Percentiles rank a stretch among this genome's conserved stretches.
Evolutionary conservation across 2,329 filamentous ascomycete species (phyloP).

Genomic region (Colletotrichum ledebouriae): DNA sequence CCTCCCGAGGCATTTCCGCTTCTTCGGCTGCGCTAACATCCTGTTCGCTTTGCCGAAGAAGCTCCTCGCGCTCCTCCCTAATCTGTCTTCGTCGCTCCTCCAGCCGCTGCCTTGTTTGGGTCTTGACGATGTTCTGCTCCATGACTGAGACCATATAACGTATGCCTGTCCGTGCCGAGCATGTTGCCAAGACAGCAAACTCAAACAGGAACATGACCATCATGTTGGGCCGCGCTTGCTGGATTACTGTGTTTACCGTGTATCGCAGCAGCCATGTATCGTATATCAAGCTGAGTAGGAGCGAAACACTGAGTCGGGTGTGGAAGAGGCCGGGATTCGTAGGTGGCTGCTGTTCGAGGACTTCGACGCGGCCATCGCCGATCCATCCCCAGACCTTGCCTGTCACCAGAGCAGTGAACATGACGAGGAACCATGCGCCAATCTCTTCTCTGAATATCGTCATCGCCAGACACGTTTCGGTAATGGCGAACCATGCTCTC

Average conservation of each 20-base stretch:
- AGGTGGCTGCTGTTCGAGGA: conserved; percentile 94
- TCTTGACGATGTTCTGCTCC: conserved; percentile 80
- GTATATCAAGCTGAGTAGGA: conserved; percentile 84
- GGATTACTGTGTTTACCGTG: conserved; percentile 84
- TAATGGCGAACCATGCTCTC: conserved; percentile 97
- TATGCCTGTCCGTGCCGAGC: conserved; percentile 81
- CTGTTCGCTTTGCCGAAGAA: conserved; percentile 63
- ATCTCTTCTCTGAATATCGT: conserved; percentile 97
- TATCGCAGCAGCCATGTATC: conserved; percentile 86
- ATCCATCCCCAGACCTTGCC: conserved; percentile 99
- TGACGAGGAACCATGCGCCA: conserved; percentile 92
- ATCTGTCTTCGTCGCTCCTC: conserved; percentile 78
- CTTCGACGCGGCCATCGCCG: conserved; percentile 91
- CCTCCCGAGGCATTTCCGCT: conserved; percentile 71
- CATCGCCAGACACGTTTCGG: conserved; percentile 97
- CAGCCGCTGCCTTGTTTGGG: conserved; percentile 79
- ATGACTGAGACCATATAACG: conserved; percentile 84
- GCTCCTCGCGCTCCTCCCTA: conserved; percentile 67
- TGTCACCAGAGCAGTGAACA: conserved; percentile 93
- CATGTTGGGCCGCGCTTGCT: conserved; percentile 93
- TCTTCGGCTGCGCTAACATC: conserved; percentile 59
- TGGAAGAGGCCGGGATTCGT: conserved; percentile 92
- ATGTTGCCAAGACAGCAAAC: conserved; percentile 87
- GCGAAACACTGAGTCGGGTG: conserved; percentile 80
- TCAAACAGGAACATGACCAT: conserved; percentile 99